Conservation (phyloP, 2,329 filamentous ascomycete species). For the Aurifilum marmelostoma region DNA sequence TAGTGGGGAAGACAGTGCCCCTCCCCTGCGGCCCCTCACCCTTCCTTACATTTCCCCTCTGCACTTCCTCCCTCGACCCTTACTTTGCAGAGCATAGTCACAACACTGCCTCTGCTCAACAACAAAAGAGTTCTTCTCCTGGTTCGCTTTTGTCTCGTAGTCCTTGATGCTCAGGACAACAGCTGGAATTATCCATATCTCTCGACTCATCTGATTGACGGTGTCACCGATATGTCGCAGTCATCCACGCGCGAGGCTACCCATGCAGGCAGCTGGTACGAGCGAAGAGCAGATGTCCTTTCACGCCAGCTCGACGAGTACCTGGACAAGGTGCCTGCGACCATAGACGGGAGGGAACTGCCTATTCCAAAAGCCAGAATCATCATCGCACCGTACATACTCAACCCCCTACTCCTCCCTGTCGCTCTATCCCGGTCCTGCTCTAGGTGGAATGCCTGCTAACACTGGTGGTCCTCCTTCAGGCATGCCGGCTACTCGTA, state of each 20-base stretch:
- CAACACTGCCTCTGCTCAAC: too few species aligned
- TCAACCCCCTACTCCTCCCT: constrained; percentile 23
- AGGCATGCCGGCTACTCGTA: constrained; percentile 94
- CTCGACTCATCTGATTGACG: not conserved
- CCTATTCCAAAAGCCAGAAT: constrained; percentile 77
- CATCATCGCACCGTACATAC: constrained; percentile 87
- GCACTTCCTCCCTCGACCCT: not conserved
- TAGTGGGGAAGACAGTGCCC: not conserved
- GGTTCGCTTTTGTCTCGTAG: not conserved
- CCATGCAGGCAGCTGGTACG: constrained; percentile 91
- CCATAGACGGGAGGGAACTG: constrained; percentile 61
- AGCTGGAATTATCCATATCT: not conserved
- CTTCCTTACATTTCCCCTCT: not conserved
- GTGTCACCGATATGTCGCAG: constrained; percentile 34
- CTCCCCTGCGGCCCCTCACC: not conserved
- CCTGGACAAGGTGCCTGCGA: constrained; percentile 70
- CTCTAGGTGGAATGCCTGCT: constrained; percentile 1
- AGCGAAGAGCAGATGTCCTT: constrained; percentile 61
- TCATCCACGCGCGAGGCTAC: constrained; percentile 55
- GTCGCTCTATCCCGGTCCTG: not conserved
- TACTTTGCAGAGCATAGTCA: not conserved
- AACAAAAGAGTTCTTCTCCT: not conserved
- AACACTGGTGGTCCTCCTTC: constrained; percentile 11
- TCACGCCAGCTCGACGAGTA: constrained; percentile 72
- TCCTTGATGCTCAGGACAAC: not conserved